Evolutionary conservation across 305 asterid genomes (phyloP).

Genomic region (Withania somnifera): DNA sequence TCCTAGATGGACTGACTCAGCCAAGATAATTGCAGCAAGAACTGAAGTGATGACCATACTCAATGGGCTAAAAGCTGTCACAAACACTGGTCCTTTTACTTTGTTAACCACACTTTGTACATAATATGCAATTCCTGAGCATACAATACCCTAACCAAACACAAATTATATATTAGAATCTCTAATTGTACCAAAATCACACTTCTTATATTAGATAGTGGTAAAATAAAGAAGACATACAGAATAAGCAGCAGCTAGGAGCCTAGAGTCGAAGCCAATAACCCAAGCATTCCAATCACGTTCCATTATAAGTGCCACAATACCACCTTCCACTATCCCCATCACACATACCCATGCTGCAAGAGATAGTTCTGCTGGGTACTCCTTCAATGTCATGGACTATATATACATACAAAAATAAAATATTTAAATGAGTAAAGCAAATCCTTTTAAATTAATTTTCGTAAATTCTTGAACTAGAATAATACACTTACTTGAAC

Average conservation of each 20-base stretch:
- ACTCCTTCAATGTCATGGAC: constrained; percentile 67
- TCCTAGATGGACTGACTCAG: constrained; percentile 83
- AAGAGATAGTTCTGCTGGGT: constrained; percentile 75
- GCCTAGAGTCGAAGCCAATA: constrained; percentile 74
- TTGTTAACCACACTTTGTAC: constrained; percentile 68
- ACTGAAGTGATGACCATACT: constrained; percentile 79
- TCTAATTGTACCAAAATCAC: neutral
- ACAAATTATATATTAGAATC: neutral
- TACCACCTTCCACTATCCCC: constrained; percentile 69
- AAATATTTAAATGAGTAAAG: neutral
- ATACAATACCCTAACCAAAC: constrained; percentile 53
- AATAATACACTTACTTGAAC: constrained; percentile 36
- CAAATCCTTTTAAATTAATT: no score
- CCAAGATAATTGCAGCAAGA: constrained; percentile 55
- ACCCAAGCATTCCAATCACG: constrained; percentile 61
- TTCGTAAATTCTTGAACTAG: no score
- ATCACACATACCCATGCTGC: constrained; percentile 49
- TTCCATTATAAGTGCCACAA: constrained; percentile 63
- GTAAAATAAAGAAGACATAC: constrained; percentile 28
- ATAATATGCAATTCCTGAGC: constrained; percentile 87
- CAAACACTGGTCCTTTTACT: constrained; percentile 73
- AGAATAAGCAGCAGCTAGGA: constrained; percentile 76
- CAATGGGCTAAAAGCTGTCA: constrained; percentile 77
- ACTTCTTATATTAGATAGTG: neutral
- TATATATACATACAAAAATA: constrained; percentile 3